Base-by-base conservation (phyloP, 257 asterid species). In the Cordia subcordata region DNA sequence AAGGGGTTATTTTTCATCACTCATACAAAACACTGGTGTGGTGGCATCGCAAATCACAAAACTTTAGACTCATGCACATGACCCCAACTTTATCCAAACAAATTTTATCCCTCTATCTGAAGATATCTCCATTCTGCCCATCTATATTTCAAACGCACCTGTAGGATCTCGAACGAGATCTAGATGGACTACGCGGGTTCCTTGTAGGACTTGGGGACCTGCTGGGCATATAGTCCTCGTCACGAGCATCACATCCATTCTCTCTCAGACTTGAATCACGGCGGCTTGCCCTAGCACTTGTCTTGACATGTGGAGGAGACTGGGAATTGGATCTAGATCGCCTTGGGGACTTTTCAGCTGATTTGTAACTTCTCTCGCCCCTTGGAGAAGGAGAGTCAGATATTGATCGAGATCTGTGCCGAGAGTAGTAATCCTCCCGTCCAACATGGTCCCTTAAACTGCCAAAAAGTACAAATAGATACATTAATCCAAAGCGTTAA, bases 301-400 rank as follows among this genome's bases (percentile, higher is more conserved):
- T 61, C 61, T 74, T 78, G 49, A 57, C 70, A 18, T 6, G 63
- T 44, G 94, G 94, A 62, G 69, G 54, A n/a, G 94, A 79, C 58
- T 62, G 73, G 10, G 87, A 75, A 19, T 70, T 39, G 33, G 92
- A 72, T 63, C 72, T 68, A 32, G 88, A 75, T 73, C 6, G 89
- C 76, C 72, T 76, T 32, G 73, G 67, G 49, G 81, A 72, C 78
- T 68, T 84, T 53, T 71, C 71, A 42, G 11, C 70, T 54, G 81
- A 56, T 69, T 60, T 78, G 45, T 68, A 37, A 22, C 65, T 61
- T 68, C 74, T 79, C 22, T 72, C 89, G 58, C 76, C 69, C 74
- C 80, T 70, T 0, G 94, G 94, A 66, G 91, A 83, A 76, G 68
- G 75, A 61, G 94, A 90, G 54, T 68, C 77, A 60, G 88, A 80